A percentile compares a stretch with the other conserved stretches of the same genome.
These are phyloP conservation scores for Malus hybrid DNA, from an alignment of 331 rosid species.

Conservation along the genomic window DNA sequence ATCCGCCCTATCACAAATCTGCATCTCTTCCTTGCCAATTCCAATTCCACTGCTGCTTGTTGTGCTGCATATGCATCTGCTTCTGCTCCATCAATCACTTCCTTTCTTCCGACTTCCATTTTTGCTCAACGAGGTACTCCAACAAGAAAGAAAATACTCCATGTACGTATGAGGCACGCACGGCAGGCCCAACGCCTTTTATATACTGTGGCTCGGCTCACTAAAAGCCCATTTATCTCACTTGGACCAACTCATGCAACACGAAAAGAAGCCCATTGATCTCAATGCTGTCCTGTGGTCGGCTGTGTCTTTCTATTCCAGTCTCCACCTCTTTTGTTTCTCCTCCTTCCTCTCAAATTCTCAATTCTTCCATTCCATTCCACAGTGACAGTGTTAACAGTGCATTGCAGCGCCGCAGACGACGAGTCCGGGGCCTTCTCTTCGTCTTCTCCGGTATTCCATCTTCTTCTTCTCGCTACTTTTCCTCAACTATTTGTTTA, in stretches of 20 bases:
- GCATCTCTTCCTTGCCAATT: slow-evolving; percentile 76
- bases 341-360: background rate
- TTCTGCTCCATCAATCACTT: slow-evolving; percentile 15
- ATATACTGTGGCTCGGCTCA: too few relatives aligned
- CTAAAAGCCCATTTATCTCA: too few relatives aligned
- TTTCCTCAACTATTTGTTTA: background rate
- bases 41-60: slow-evolving; percentile 28
- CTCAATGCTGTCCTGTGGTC: too few relatives aligned
- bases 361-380: background rate
- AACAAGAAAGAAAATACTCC: too few relatives aligned
- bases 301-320: too few relatives aligned
- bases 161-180: too few relatives aligned
- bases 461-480: background rate
- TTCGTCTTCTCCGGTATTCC: background rate
- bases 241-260: too few relatives aligned
- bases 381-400: background rate
- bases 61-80: background rate
- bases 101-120: background rate
- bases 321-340: background rate
- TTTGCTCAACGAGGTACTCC: too few relatives aligned
- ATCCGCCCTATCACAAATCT: slow-evolving; percentile 44
- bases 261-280: too few relatives aligned
- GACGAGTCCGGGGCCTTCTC: background rate
- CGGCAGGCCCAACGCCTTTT: too few relatives aligned
- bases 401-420: background rate